A percentile compares a stretch with the other conserved stretches of the same genome.
Conservation (phyloP, 2,329 filamentous ascomycete species). For the Polychaeton citri region DNA sequence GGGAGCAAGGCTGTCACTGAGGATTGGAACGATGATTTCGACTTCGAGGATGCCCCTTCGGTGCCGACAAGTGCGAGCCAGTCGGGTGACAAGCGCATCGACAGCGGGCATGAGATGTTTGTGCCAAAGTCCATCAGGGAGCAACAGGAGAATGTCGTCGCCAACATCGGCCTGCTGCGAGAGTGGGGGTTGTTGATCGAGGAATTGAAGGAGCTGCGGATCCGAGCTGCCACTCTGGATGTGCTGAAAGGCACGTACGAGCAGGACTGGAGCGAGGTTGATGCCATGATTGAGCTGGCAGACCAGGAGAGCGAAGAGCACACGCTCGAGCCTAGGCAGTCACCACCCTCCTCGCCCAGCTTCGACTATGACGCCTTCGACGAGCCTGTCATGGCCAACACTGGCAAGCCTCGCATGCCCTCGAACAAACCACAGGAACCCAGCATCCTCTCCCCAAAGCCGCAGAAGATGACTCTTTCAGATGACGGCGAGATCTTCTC, state of each 20-base stretch:
- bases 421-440: neutral
- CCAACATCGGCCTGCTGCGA: conserved; percentile 70
- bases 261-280: conserved; percentile 63
- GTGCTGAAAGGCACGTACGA: conserved; percentile 48
- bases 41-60: conserved; percentile 41
- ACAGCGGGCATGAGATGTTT: conserved; percentile 44
- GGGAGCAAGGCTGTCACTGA: conserved; percentile 70
- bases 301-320: conserved; percentile 50
- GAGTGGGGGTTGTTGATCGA: conserved; percentile 73
- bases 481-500: neutral
- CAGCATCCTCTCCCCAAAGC: neutral
- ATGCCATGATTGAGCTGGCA: conserved; percentile 77
- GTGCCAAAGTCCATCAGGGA: conserved; percentile 70
- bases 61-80: conserved; percentile 23
- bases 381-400: conserved; percentile 23
- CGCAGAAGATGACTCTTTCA: neutral
- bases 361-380: conserved; percentile 48
- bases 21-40: conserved; percentile 84
- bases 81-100: conserved; percentile 22
- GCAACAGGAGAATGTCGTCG: conserved; percentile 67
- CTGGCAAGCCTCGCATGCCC: neutral
- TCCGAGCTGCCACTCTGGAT: conserved; percentile 54
- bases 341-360: conserved; percentile 42
- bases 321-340: conserved; percentile 34
- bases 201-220: conserved; percentile 64